phyloP scores from a whole-genome alignment of 495 filamentous ascomycete genomes.

The Parachaetomium inaequale region DNA sequence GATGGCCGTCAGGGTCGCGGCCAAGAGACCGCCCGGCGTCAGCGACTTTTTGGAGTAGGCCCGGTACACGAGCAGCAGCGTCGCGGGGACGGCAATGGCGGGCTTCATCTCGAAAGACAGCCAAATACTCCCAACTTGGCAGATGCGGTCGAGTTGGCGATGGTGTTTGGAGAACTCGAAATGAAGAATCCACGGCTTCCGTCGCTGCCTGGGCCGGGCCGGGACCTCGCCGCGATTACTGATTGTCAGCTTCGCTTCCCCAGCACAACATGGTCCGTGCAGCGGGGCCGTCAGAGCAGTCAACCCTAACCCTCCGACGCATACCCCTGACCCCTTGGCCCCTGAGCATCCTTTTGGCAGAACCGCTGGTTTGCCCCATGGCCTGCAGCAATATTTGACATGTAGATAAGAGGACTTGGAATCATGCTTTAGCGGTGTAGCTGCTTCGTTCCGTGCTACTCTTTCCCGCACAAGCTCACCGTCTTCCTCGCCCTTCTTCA shows the following conservation, averaged over 20 bases:
- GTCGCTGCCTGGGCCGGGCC: neutral
- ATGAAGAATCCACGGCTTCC: neutral
- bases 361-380: too few relatives aligned
- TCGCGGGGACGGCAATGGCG: slow-evolving; percentile 64
- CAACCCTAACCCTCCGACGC: neutral
- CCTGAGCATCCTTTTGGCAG: neutral
- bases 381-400: too few relatives aligned
- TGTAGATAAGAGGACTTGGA: too few relatives aligned
- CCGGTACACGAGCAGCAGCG: slow-evolving; percentile 59
- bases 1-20: slow-evolving; percentile 66
- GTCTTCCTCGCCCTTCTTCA: too few relatives aligned
- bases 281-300: neutral
- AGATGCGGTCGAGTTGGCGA: neutral
- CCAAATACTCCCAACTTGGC: neutral
- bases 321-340: neutral
- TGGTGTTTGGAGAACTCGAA: neutral
- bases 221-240: too few relatives aligned
- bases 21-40: slow-evolving; percentile 66
- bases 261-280: neutral
- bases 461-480: too few relatives aligned
- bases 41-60: slow-evolving; percentile 71
- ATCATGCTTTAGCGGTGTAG: too few relatives aligned
- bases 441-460: too few relatives aligned
- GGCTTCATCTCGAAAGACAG: slow-evolving; percentile 57
- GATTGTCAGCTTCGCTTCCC: too few relatives aligned